These are phyloP conservation scores for Daldinia loculata DNA, from an alignment of 495 filamentous ascomycete species.

Conservation along the genomic window DNA sequence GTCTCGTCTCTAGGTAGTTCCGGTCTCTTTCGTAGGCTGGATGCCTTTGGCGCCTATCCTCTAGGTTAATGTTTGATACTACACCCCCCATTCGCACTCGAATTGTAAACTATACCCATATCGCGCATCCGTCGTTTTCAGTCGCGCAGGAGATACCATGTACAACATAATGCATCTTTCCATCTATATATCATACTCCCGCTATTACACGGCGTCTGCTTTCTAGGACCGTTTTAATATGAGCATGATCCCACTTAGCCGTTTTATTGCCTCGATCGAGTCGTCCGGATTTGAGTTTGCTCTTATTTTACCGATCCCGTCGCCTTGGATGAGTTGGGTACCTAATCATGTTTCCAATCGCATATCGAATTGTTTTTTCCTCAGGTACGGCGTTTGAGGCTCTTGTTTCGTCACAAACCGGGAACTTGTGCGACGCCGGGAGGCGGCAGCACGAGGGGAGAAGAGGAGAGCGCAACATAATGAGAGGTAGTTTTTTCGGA, in stretches of 20 bases:
- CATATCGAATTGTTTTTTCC: conserved; percentile 15
- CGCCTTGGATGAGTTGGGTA: conserved; percentile 6
- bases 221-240: conserved; percentile 28
- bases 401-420: conserved; percentile 36
- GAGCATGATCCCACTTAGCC: conserved; percentile 22
- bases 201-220: conserved; percentile 30
- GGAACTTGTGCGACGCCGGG: conserved; percentile 38
- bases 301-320: conserved; percentile 13
- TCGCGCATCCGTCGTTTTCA: conserved; percentile 40
- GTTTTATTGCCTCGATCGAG: conserved; percentile 7
- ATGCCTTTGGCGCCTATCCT: conserved; percentile 17
- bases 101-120: conserved; percentile 42
- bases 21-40: conserved; percentile 1
- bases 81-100: conserved; percentile 34
- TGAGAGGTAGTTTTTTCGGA: conserved; percentile 32
- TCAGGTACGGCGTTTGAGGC: conserved; percentile 33
- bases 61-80: conserved; percentile 37
- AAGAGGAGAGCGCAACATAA: conserved; percentile 36
- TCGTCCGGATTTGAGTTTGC: background rate
- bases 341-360: conserved; percentile 24
- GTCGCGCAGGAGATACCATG: conserved; percentile 48
- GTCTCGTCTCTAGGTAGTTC: conserved; percentile 9
- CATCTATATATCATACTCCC: conserved; percentile 39
- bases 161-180: conserved; percentile 50
- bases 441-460: conserved; percentile 40